A percentile compares a stretch with the other conserved stretches of the same genome.
These are phyloP conservation scores for Colletotrichum ledebouriae DNA, from an alignment of 2,329 filamentous ascomycete species.

Conservation along the genomic window DNA sequence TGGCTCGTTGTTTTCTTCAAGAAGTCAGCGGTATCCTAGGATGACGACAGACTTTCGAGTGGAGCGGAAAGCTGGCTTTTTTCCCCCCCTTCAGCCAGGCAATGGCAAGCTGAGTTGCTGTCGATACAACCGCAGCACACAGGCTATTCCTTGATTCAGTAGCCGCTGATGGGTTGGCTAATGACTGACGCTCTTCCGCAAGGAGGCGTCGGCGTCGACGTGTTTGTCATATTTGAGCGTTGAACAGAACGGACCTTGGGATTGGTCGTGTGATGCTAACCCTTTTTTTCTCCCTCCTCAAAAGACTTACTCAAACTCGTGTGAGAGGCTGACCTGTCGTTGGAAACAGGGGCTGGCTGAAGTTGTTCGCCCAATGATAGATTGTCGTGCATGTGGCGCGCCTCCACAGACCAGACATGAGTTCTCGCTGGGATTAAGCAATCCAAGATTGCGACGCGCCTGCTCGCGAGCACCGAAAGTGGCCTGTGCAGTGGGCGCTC, in stretches of 20 bases:
- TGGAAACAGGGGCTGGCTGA: slow-evolving; percentile 22
- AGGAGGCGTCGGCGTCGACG: slow-evolving; percentile 21
- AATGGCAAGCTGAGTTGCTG: slow-evolving; percentile 23
- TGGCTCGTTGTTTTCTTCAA: slow-evolving; percentile 29
- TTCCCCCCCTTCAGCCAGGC: not conserved
- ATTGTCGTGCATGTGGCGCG: slow-evolving; percentile 2
- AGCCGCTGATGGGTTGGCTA: slow-evolving; percentile 21
- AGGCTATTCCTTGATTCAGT: slow-evolving; percentile 35
- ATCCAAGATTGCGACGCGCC: slow-evolving; percentile 6
- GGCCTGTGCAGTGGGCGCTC: slow-evolving; percentile 30
- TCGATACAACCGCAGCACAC: slow-evolving; percentile 23
- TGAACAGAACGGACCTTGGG: slow-evolving; percentile 7
- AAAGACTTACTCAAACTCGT: slow-evolving; percentile 21
- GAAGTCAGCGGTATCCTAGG: slow-evolving; percentile 41
- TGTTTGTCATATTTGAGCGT: slow-evolving; percentile 33
- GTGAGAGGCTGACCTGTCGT: slow-evolving; percentile 19
- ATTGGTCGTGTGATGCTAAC: slow-evolving; percentile 14
- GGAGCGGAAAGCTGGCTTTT: slow-evolving; percentile 36
- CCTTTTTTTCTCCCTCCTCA: not conserved
- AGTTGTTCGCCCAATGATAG: slow-evolving; percentile 15
- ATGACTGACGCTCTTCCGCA: slow-evolving; percentile 30
- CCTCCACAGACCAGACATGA: not conserved
- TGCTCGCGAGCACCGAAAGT: slow-evolving; percentile 27
- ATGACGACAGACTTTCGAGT: slow-evolving; percentile 42
- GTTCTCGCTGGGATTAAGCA: not conserved